Evolutionary conservation across 176 grass and related monocot species (phyloP), one percentile per base, ranked within the genome.

Genomic region (Ananas comosus): DNA sequence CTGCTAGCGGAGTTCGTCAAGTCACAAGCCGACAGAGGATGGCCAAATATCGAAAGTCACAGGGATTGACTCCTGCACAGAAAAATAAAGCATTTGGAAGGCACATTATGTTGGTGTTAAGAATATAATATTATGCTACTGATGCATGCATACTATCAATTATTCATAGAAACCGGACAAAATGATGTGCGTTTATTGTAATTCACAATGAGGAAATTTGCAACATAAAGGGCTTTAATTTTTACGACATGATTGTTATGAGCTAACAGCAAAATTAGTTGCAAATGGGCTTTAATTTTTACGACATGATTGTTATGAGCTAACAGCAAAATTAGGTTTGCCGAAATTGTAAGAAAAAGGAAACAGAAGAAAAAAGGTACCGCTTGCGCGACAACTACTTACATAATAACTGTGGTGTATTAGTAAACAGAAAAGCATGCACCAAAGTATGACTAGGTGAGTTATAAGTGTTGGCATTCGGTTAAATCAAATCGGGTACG

Each of bases 1-100:
- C 67, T 87, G 12, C 76, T 92, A n/a, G 89, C 86, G 12, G 78
- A 85, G 21, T 92, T 90, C 68, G 93, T 92, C 29, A 92, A 87
- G 69, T 83, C 71, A 10, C 89, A 96, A 33, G 88, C 93, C 2
- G 76, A 90, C 49, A 85, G 79, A 49, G 86, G 89, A 72, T 96
- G 93, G 93, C 93, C 93, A 12, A 18, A 27, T 53, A 71, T 80
- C 59, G 42, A 84, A 75, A 78, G 68, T 78, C 74, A 86, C 58
- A 33, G 74, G 63, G 70, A 77, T 48, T 63, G 67, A 21, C 11
- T 82, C 79, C 84, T 86, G 79, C 79, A 71, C 78, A 75, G 57
- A 75, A 18, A 70, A 4, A 58, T 66, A 66, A 33, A 66, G 13
- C 56, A 72, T 23, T 63, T 19, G 10, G 3, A 19, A 50, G 48